These are phyloP conservation scores for Clonostachys byssicola DNA, from an alignment of 2,329 filamentous ascomycete genomes.

Conservation along the genomic window DNA sequence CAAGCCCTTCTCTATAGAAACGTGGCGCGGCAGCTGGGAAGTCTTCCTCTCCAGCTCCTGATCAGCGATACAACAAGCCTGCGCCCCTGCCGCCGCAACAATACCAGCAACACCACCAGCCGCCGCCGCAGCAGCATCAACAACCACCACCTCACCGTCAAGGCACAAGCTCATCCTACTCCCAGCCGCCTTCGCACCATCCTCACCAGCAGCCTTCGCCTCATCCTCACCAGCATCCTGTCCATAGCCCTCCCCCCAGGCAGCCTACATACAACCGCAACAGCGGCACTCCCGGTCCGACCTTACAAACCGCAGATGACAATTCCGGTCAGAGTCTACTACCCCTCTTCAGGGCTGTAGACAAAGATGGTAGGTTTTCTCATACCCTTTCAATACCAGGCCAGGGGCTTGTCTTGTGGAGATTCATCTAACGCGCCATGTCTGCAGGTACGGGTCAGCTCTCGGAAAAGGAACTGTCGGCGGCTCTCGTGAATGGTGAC, in stretches of 20 bases:
- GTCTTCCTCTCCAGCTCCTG: neutral
- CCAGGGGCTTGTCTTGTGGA: neutral
- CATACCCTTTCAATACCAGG: neutral
- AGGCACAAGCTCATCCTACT: conserved; percentile 26
- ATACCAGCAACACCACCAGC: conserved; percentile 21
- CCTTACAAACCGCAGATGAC: conserved; percentile 53
- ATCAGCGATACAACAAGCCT: conserved; percentile 11
- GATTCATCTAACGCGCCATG: neutral
- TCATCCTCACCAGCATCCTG: no score
- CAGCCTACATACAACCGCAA: no score
- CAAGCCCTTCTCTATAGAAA: conserved; percentile 20
- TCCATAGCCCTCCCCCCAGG: no score
- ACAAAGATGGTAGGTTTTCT: conserved; percentile 64
- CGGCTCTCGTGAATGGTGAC: conserved; percentile 93
- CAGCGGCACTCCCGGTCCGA: conserved; percentile 55
- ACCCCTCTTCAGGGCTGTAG: conserved; percentile 85
- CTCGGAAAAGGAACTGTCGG: conserved; percentile 80
- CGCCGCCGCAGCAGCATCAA: no score
- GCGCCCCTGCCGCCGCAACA: conserved; percentile 18
- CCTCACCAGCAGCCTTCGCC: neutral
- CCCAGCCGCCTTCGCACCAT: conserved; percentile 2
- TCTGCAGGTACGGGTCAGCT: conserved; percentile 68
- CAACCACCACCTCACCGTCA: no score
- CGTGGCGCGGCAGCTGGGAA: conserved; percentile 16
- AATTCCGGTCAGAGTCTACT: conserved; percentile 69